These are phyloP conservation scores for Lumnitzera racemosa DNA, from an alignment of 345 rosid genomes.

Conservation along the genomic window DNA sequence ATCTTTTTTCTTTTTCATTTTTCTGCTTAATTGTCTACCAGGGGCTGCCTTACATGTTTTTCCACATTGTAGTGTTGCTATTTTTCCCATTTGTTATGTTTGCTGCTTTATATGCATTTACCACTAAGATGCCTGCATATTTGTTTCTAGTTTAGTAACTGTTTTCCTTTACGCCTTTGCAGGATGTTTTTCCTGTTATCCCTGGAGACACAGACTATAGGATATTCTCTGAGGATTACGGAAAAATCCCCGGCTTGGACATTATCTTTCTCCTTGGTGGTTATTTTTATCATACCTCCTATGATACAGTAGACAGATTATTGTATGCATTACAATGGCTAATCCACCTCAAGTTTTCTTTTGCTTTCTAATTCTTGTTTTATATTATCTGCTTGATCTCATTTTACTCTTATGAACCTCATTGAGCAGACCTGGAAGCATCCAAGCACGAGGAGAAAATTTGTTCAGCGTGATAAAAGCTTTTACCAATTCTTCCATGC, in stretches of 20 bases:
- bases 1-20: no score
- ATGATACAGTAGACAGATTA: constrained; percentile 90
- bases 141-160: no score
- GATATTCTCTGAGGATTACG: constrained; percentile 85
- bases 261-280: constrained; percentile 94
- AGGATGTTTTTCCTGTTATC: constrained; percentile 88
- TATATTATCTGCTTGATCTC: constrained; percentile 13
- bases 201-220: constrained; percentile 98
- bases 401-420: constrained; percentile 20
- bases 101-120: no score
- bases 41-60: no score
- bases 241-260: constrained; percentile 90
- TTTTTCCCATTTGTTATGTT: no score
- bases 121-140: no score
- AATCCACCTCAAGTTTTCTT: constrained; percentile 43
- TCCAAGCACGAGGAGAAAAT: constrained; percentile 98
- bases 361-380: constrained; percentile 13
- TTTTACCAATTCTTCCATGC: constrained; percentile 70
- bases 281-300: constrained; percentile 95
- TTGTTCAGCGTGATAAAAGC: constrained; percentile 64
- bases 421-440: constrained; percentile 86
- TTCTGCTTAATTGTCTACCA: no score
- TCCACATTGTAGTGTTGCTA: no score
- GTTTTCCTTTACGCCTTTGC: background rate
- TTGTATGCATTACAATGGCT: constrained; percentile 69